These are phyloP conservation scores for Cladosporium austrohemisphaericum DNA, from an alignment of 2,329 filamentous ascomycete species.

Conservation along the genomic window DNA sequence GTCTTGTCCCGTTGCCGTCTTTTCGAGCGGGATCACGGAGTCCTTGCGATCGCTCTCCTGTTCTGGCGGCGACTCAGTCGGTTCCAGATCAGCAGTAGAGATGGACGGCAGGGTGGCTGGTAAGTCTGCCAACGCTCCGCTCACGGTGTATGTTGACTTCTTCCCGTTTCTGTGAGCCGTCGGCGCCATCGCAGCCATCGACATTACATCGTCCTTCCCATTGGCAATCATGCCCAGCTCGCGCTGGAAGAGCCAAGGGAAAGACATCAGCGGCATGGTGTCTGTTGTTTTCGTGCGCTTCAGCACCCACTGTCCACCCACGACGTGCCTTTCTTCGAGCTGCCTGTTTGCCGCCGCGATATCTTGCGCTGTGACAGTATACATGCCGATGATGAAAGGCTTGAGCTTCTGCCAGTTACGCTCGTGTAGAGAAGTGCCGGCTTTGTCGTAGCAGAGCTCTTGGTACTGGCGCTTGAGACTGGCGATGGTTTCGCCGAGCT, in stretches of 20 bases:
- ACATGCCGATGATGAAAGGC: conserved; percentile 81
- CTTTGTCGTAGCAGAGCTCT: conserved; percentile 60
- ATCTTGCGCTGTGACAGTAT: conserved; percentile 73
- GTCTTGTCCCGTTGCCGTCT: background rate
- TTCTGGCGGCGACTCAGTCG: too few relatives aligned
- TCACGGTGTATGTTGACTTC: too few relatives aligned
- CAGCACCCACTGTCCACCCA: conserved; percentile 38
- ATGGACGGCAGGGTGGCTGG: background rate
- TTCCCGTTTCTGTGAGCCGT: background rate
- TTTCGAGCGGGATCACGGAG: background rate
- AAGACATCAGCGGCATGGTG: conserved; percentile 79
- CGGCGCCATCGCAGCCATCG: background rate
- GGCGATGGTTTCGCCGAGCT: conserved; percentile 65
- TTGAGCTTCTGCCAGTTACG: conserved; percentile 56
- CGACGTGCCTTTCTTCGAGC: conserved; percentile 38
- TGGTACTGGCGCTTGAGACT: conserved; percentile 67
- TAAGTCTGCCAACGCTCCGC: background rate
- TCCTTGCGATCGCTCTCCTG: too few relatives aligned
- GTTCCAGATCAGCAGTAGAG: background rate
- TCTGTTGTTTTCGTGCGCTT: conserved; percentile 40
- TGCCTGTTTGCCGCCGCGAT: conserved; percentile 57
- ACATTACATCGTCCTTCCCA: conserved; percentile 18
- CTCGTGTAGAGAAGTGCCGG: conserved; percentile 42
- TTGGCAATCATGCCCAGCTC: conserved; percentile 68
- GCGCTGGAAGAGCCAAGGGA: conserved; percentile 83